phyloP scores from a whole-genome alignment of 2,329 filamentous ascomycete species.

The Phoma sp. region DNA sequence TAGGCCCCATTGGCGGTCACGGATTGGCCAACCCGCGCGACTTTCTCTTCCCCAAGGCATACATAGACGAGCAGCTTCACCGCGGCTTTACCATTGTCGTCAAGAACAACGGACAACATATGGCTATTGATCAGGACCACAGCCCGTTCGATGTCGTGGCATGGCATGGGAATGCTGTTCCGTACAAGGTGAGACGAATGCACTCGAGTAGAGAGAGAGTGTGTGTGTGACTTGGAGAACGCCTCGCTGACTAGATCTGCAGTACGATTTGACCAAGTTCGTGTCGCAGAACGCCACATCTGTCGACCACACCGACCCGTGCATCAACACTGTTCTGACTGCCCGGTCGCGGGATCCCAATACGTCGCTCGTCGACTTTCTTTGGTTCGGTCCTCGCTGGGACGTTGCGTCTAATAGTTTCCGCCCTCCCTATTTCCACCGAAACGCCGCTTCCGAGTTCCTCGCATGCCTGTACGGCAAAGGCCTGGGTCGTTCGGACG shows the following conservation, averaged over 20 bases:
- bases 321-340: slow-evolving; percentile 49
- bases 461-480: slow-evolving; percentile 48
- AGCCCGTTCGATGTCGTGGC: slow-evolving; percentile 55
- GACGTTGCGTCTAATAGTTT: slow-evolving; percentile 50
- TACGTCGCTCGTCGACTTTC: slow-evolving; percentile 48
- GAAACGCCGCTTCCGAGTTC: slow-evolving; percentile 50
- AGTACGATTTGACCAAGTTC: slow-evolving; percentile 63
- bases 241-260: not conserved
- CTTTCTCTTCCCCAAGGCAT: slow-evolving; percentile 49
- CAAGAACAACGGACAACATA: slow-evolving; percentile 22
- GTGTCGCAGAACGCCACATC: slow-evolving; percentile 49
- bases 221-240: not conserved
- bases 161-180: slow-evolving; percentile 53
- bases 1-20: slow-evolving; percentile 51
- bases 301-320: slow-evolving; percentile 51
- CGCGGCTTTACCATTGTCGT: not conserved
- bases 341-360: slow-evolving; percentile 48
- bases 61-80: slow-evolving; percentile 47
- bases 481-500: slow-evolving; percentile 51
- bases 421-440: slow-evolving; percentile 50
- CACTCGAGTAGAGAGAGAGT: not conserved
- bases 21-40: slow-evolving; percentile 51
- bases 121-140: slow-evolving; percentile 48
- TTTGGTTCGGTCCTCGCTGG: slow-evolving; percentile 51
- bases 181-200: slow-evolving; percentile 49